phyloP scores from a whole-genome alignment of 176 grass and related monocot species.

The Dendrocalamus sinicus region DNA sequence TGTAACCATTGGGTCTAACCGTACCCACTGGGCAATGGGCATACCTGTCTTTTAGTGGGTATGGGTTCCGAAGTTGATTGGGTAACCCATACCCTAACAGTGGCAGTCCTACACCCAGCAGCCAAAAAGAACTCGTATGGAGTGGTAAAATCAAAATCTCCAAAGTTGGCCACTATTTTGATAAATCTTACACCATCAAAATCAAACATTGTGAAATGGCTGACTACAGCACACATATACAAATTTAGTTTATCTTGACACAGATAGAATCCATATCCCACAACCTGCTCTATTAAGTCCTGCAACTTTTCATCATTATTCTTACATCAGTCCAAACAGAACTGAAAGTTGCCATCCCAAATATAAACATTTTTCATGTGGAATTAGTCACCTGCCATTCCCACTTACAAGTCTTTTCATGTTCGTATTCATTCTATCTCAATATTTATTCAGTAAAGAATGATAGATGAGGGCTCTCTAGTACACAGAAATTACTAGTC shows the following conservation, averaged over 20 bases:
- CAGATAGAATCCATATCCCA: background rate
- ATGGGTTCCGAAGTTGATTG: background rate
- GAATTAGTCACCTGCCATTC: background rate
- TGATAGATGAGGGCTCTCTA: background rate
- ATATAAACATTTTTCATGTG: background rate
- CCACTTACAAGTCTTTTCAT: constrained; percentile 9
- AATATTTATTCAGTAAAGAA: constrained; percentile 23
- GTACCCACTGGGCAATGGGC: background rate
- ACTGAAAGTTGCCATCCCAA: background rate
- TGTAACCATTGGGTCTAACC: background rate
- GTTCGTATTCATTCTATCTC: background rate
- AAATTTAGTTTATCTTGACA: constrained; percentile 20
- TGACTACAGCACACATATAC: background rate
- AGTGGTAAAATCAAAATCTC: background rate
- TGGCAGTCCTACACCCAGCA: background rate
- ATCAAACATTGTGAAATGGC: background rate
- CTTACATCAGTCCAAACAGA: background rate
- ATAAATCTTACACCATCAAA: constrained; percentile 11
- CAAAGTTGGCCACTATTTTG: background rate
- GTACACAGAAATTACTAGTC: constrained; percentile 21
- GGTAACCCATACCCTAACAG: background rate
- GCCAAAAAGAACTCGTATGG: constrained; percentile 8
- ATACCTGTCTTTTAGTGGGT: background rate
- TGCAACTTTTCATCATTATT: background rate
- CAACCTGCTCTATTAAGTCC: background rate